Evolutionary conservation across 73 alveolate species (phyloP).

Genomic region (Paramecium caudatum): DNA sequence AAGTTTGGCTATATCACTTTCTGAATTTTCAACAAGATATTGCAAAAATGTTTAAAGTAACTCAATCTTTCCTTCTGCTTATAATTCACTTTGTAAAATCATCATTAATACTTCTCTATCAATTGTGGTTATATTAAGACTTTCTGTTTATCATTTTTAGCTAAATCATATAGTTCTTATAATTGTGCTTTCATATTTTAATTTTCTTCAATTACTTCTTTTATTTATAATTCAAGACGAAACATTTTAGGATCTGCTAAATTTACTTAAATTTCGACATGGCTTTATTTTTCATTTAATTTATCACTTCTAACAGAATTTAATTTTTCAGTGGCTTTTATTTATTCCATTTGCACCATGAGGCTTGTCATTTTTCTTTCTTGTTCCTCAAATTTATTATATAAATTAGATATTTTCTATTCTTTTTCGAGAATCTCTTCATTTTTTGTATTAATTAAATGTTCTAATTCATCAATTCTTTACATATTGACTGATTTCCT

Average conservation of each 20-base stretch:
- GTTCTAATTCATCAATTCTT: constrained; percentile 51
- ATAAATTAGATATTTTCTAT: not conserved
- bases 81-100: constrained; percentile 1
- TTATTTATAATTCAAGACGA: constrained; percentile 8
- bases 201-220: constrained; percentile 42
- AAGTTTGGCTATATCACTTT: constrained; percentile 24
- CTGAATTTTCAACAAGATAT: constrained; percentile 33
- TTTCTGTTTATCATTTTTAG: constrained; percentile 12
- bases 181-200: not conserved
- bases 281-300: not conserved
- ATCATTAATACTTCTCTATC: constrained; percentile 46
- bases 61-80: constrained; percentile 47
- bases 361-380: constrained; percentile 22
- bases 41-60: not conserved
- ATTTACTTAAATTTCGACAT: constrained; percentile 55
- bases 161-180: not conserved
- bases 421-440: constrained; percentile 60
- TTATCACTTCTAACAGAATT: constrained; percentile 5
- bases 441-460: not conserved
- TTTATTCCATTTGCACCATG: constrained; percentile 4
- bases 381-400: not conserved
- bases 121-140: not conserved
- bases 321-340: not conserved
- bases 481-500: constrained; percentile 5
- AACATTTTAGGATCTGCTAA: constrained; percentile 14